Evolutionary conservation across 1,284 basidiomycete species (phyloP), one percentile per base, ranked within the genome.

Genomic region (Porogramme epimiltina): DNA sequence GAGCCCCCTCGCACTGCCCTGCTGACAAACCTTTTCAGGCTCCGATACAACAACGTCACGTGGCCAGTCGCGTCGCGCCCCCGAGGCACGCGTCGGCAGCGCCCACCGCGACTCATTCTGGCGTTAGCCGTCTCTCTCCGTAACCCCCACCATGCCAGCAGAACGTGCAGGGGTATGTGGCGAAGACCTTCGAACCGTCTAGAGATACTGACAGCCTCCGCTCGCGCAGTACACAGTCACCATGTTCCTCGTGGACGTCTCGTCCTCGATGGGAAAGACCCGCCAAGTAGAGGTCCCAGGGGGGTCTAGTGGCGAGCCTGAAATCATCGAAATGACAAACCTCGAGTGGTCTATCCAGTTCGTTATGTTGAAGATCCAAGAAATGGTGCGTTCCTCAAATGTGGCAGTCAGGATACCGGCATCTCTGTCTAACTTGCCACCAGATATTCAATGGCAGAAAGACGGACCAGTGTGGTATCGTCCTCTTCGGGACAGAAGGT

Each of bases 401-500:
- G n/a, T 18, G 8, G 16, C 34, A 6, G 34, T 16, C 34, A 37
- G 9, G 6, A 18, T 13, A 9, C 34, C 34, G n/a, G 9, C 28
- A 31, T 31, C 34, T 15, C 31, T 25, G 20, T 22, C 20, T 18
- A 20, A n/a, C 13, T 31, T n/a, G 46, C 16, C 31, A 15, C 18
- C 59, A 95, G 93, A 93, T 97, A 54, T 93, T 87, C 66, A 84
- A 89, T 59, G 90, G 87, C 4, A 77, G 94, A 39, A 97, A 97
- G 74, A 96, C 95, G 10, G 94, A 96, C 63, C 85, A 91, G 62
- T 93, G 93, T 64, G 91, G 90, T 18, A 81, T 98, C 28, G 80
- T 96, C 42, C 72, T 88, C 3, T 95, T 93, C 64, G 94, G 94
- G 13, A 83, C 87, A 6, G 85, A 91, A 67, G 79, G 92, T 89